Evolutionary conservation across 495 filamentous ascomycete genomes (phyloP).

Genomic region (Daldinia bambusicola): DNA sequence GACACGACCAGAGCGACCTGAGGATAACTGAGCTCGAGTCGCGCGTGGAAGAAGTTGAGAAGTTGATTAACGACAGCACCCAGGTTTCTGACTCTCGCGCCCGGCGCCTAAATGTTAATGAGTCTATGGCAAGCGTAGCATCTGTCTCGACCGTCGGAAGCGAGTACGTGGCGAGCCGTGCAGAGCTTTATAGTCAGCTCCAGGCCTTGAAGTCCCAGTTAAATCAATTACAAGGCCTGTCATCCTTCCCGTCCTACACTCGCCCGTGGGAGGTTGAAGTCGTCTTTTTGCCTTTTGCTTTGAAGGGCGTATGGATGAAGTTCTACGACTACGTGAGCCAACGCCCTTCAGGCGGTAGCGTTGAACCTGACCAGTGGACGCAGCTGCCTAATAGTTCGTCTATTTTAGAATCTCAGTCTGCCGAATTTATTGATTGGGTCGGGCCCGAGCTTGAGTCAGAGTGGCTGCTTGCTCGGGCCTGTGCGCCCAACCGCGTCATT

Average conservation of each 20-base stretch:
- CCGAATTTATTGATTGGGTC: conserved; percentile 57
- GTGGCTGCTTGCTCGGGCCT: conserved; percentile 69
- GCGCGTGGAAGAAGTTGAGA: conserved; percentile 69
- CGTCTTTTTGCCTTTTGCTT: conserved; percentile 72
- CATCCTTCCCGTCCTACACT: conserved; percentile 62
- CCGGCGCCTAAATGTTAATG: conserved; percentile 47
- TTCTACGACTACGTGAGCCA: conserved; percentile 59
- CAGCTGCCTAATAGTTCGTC: conserved; percentile 62
- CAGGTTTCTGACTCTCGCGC: conserved; percentile 52
- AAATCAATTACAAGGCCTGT: conserved; percentile 62
- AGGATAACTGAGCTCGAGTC: conserved; percentile 70
- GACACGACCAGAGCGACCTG: conserved; percentile 66
- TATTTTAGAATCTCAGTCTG: conserved; percentile 55
- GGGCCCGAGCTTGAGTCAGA: conserved; percentile 56
- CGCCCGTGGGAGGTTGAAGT: conserved; percentile 77
- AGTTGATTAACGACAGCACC: conserved; percentile 59
- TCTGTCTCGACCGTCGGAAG: conserved; percentile 60
- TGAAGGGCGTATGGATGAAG: conserved; percentile 70
- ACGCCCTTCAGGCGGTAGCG: conserved; percentile 52
- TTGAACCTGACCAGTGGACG: conserved; percentile 66
- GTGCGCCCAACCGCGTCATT: conserved; percentile 61
- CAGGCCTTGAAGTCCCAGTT: conserved; percentile 67
- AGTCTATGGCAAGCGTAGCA: conserved; percentile 53
- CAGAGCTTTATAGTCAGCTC: conserved; percentile 62
- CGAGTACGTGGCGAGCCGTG: conserved; percentile 45